Conservation (phyloP, 2,329 filamentous ascomycete genomes). For the Cordyceps fumosorosea region DNA sequence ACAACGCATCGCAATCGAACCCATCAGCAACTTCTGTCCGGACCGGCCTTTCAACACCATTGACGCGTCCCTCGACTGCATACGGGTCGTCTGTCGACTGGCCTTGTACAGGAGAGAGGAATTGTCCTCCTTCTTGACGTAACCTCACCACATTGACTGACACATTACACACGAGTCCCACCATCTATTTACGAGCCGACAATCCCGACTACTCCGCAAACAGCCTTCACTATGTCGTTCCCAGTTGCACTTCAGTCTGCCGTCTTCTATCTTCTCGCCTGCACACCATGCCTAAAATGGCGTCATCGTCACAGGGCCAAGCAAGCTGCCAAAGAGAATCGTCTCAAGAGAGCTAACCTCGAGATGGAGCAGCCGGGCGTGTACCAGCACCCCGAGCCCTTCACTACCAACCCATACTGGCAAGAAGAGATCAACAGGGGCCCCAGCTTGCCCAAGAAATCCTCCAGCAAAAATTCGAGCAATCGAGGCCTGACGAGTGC, state of each 20-base stretch:
- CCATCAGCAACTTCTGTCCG: no score
- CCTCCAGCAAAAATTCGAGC: constrained; percentile 50
- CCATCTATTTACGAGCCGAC: not conserved
- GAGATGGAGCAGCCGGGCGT: constrained; percentile 64
- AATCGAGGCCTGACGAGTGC: constrained; percentile 54
- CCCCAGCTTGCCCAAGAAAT: constrained; percentile 62
- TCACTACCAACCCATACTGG: constrained; percentile 86
- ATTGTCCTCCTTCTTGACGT: not conserved
- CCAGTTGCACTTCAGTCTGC: constrained; percentile 64
- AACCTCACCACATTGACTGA: not conserved
- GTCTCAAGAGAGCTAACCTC: constrained; percentile 50
- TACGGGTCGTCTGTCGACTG: not conserved
- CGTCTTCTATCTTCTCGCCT: constrained; percentile 71
- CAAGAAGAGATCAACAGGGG: constrained; percentile 78
- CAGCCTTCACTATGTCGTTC: constrained; percentile 35
- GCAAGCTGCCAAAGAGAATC: constrained; percentile 61
- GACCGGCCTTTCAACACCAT: not conserved
- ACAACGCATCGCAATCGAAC: not conserved
- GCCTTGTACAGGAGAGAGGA: not conserved
- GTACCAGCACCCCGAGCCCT: constrained; percentile 75
- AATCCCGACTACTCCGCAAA: not conserved
- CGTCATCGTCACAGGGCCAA: constrained; percentile 63
- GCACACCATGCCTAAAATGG: constrained; percentile 69
- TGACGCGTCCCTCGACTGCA: not conserved
- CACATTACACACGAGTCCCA: not conserved